Conservation (phyloP, 1,139 yeast species). For the Candida sp. region DNA sequence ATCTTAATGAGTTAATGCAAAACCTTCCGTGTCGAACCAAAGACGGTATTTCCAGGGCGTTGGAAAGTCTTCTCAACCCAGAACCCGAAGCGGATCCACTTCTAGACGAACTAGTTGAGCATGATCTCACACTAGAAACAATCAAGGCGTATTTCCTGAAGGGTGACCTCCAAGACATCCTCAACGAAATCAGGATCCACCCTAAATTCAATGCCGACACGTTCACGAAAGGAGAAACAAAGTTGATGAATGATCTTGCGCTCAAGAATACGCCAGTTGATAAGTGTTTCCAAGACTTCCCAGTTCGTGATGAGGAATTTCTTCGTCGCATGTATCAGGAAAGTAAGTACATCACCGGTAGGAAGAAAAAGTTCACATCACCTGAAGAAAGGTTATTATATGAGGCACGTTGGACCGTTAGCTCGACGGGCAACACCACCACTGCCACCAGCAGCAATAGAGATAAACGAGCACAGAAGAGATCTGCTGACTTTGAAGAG, state of each 20-base stretch:
- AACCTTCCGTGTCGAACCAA: not conserved
- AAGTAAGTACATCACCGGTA: conserved; percentile 23
- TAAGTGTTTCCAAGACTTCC: conserved; percentile 16
- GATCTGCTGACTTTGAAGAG: conserved; percentile 9
- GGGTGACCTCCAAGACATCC: conserved; percentile 7
- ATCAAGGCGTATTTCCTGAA: conserved; percentile 13
- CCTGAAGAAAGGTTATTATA: conserved; percentile 36
- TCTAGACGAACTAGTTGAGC: not conserved
- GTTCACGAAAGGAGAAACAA: conserved; percentile 21
- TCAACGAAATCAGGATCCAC: conserved; percentile 9
- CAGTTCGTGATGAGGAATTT: conserved; percentile 15
- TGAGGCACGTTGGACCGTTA: conserved; percentile 42
- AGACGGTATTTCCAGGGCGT: not conserved
- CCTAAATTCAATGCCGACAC: conserved; percentile 8
- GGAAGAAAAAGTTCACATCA: conserved; percentile 32
- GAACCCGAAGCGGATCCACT: not conserved
- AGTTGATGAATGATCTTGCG: conserved; percentile 12
- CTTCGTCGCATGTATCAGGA: conserved; percentile 24
- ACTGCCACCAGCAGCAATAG: conserved; percentile 3
- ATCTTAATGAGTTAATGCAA: not conserved
- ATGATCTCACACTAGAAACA: conserved; percentile 15
- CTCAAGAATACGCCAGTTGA: conserved; percentile 11
- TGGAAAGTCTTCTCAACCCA: not conserved
- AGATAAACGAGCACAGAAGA: conserved; percentile 7
- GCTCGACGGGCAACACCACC: conserved; percentile 7